Evolutionary conservation across 1,139 yeast genomes (phyloP).

Genomic region (Scheffersomyces titani): DNA sequence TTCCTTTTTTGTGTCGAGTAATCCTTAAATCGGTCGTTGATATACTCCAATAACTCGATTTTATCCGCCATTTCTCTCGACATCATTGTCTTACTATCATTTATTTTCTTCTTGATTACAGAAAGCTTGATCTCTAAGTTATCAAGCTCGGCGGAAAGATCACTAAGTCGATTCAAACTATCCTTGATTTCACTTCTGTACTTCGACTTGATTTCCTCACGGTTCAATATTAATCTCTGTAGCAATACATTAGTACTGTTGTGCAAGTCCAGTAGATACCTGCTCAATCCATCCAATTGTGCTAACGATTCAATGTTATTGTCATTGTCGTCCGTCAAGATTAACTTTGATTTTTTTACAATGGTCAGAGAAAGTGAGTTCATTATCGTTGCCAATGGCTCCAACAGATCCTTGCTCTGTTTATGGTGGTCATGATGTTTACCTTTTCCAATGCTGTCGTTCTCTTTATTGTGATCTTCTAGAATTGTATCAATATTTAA

Average conservation of each 20-base stretch:
- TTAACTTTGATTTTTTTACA: slow-evolving; percentile 1
- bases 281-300: slow-evolving; percentile 13
- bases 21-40: slow-evolving; percentile 29
- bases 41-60: slow-evolving; percentile 33
- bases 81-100: slow-evolving; percentile 28
- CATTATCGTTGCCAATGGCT: slow-evolving; percentile 7
- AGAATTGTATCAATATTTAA: slow-evolving; percentile 35
- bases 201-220: slow-evolving; percentile 18
- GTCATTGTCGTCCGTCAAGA: slow-evolving; percentile 4
- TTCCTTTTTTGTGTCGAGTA: slow-evolving; percentile 26
- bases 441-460: slow-evolving; percentile 3
- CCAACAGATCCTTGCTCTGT: slow-evolving; percentile 9
- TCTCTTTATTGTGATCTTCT: slow-evolving; percentile 16
- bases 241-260: slow-evolving; percentile 12
- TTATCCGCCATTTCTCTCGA: slow-evolving; percentile 29
- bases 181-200: slow-evolving; percentile 29
- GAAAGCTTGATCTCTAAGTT: slow-evolving; percentile 30
- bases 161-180: slow-evolving; percentile 30
- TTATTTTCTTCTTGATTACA: slow-evolving; percentile 23
- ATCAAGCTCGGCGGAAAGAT: slow-evolving; percentile 26
- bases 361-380: slow-evolving; percentile 3
- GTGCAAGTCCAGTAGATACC: slow-evolving; percentile 10
- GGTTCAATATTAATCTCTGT: slow-evolving; percentile 14
- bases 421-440: slow-evolving; percentile 1
- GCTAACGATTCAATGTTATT: slow-evolving; percentile 5